These are phyloP conservation scores for Lactarius vividus DNA, from an alignment of 768 basidiomycete species.

Conservation along the genomic window DNA sequence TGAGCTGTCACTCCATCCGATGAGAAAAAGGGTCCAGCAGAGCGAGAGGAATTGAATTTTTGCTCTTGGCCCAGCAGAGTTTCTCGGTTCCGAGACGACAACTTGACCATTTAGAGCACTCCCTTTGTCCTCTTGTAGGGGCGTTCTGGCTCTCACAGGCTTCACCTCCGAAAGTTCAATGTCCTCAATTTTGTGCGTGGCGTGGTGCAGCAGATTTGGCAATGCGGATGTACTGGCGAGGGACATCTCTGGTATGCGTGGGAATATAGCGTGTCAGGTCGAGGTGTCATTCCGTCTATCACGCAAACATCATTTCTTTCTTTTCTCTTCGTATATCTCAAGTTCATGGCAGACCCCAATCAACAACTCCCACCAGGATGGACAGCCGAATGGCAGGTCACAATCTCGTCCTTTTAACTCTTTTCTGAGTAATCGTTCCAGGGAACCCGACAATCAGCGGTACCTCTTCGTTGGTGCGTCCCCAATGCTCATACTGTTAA, in stretches of 20 bases:
- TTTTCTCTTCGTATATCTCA: slow-evolving; percentile 13
- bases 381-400: slow-evolving; percentile 83
- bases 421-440: slow-evolving; percentile 35
- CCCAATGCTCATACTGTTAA: background rate
- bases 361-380: slow-evolving; percentile 88
- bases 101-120: background rate
- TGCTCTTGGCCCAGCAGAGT: slow-evolving; percentile 7
- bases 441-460: slow-evolving; percentile 77
- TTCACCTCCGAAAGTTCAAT: slow-evolving; percentile 7
- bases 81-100: background rate
- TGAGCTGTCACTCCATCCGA: slow-evolving; percentile 78
- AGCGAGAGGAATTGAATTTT: slow-evolving; percentile 51
- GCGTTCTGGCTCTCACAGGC: background rate
- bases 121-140: background rate
- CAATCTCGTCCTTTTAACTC: background rate
- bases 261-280: slow-evolving; percentile 23
- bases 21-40: slow-evolving; percentile 56
- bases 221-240: background rate
- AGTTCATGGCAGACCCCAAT: slow-evolving; percentile 44
- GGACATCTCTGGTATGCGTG: background rate
- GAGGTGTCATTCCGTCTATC: background rate
- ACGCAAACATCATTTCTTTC: slow-evolving; percentile 9
- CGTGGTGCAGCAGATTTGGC: background rate
- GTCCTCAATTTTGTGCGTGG: slow-evolving; percentile 6
- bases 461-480: slow-evolving; percentile 86